Percentiles rank a stretch among this genome's conserved stretches.
Conservation (phyloP, 1,284 basidiomycete species). For the Moesziomyces sp. region DNA sequence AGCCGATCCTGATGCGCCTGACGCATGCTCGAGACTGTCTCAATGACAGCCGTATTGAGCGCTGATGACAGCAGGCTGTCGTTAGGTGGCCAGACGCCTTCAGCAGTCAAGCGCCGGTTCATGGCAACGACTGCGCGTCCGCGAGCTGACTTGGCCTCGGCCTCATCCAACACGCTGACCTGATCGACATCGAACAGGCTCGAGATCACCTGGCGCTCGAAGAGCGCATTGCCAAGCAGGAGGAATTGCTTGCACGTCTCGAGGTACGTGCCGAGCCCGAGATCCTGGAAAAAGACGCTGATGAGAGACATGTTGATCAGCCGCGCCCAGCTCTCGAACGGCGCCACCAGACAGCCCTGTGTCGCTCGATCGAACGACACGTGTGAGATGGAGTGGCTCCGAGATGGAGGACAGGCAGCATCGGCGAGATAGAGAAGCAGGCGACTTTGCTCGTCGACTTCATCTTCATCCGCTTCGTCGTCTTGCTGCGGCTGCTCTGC, state of each 20-base stretch:
- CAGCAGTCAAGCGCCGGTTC: conserved; percentile 23
- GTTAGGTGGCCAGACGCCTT: conserved; percentile 51
- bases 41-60: conserved; percentile 53
- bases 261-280: conserved; percentile 51
- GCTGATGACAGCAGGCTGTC: conserved; percentile 41
- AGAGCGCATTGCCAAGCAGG: conserved; percentile 47
- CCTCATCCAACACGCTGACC: conserved; percentile 11
- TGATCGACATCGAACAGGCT: conserved; percentile 50
- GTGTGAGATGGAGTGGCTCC: conserved; percentile 15
- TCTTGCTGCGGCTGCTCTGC: background rate
- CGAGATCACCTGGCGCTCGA: conserved; percentile 33
- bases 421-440: conserved; percentile 30
- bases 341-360: conserved; percentile 27
- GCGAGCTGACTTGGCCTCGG: background rate
- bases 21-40: conserved; percentile 49
- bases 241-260: conserved; percentile 56
- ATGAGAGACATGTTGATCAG: conserved; percentile 59
- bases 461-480: background rate
- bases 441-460: conserved; percentile 3
- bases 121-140: conserved; percentile 28
- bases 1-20: conserved; percentile 24
- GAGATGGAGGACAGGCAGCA: conserved; percentile 14
- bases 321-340: conserved; percentile 50
- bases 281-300: conserved; percentile 56
- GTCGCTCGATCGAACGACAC: conserved; percentile 30